phyloP scores from a whole-genome alignment of 2,329 filamentous ascomycete genomes.

The Chaetomium sp. region DNA sequence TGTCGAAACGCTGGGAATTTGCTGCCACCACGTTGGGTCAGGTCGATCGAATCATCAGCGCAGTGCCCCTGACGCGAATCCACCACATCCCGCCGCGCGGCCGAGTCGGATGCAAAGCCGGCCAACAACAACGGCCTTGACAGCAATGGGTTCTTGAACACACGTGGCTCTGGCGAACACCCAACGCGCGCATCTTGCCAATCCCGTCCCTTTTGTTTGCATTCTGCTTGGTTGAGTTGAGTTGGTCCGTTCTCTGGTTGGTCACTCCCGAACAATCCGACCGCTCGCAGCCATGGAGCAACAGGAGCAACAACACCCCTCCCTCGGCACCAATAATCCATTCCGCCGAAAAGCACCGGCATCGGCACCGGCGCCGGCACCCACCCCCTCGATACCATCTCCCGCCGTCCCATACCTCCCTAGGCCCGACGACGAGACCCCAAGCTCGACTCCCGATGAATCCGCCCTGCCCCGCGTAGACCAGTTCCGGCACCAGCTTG shows the following conservation, averaged over 20 bases:
- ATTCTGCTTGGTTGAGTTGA: no score
- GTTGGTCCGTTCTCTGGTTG: no score
- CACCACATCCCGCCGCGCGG: not conserved
- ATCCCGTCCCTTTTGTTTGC: no score
- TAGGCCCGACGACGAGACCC: not conserved
- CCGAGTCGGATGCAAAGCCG: conserved; percentile 10
- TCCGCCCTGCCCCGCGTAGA: conserved; percentile 26
- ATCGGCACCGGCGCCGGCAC: conserved; percentile 23
- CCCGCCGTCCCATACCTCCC: conserved; percentile 1
- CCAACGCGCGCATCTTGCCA: no score
- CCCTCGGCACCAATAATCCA: conserved; percentile 44
- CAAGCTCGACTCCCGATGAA: conserved; percentile 10
- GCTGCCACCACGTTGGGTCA: no score
- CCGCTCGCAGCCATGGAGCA: conserved; percentile 30
- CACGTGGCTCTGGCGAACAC: no score
- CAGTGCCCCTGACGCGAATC: not conserved
- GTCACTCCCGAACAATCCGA: no score
- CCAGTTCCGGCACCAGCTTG: conserved; percentile 28
- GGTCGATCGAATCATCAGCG: not conserved
- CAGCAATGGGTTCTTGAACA: conserved; percentile 8
- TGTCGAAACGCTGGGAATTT: no score
- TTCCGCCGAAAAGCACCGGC: conserved; percentile 41
- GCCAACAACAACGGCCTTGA: not conserved
- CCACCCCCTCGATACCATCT: conserved; percentile 17
- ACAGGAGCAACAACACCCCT: conserved; percentile 3